These are phyloP conservation scores for Blastobotrys illinoisensis DNA, from an alignment of 1,139 yeast genomes.

Conservation along the genomic window DNA sequence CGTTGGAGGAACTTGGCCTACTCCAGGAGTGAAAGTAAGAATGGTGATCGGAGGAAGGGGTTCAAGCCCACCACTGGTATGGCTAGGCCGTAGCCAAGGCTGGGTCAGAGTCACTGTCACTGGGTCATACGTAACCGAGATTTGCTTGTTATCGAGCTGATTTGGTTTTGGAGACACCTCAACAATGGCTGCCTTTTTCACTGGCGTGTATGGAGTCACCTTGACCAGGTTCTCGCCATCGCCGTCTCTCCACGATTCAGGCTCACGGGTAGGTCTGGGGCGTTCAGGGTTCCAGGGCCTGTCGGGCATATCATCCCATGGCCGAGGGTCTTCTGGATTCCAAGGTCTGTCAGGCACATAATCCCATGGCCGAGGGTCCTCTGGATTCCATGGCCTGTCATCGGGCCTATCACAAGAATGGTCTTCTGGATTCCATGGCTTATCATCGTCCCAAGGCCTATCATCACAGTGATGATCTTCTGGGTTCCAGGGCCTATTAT, in stretches of 20 bases:
- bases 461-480: neutral
- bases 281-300: neutral
- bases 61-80: neutral
- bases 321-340: too few relatives aligned
- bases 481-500: neutral
- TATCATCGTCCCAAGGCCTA: neutral
- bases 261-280: neutral
- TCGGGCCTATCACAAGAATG: too few relatives aligned
- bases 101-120: neutral
- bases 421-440: neutral
- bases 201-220: neutral
- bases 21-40: neutral
- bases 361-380: too few relatives aligned
- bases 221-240: neutral
- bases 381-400: too few relatives aligned
- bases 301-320: neutral
- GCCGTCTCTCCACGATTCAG: neutral
- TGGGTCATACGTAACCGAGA: neutral
- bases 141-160: neutral
- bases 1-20: neutral
- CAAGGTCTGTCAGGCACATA: neutral
- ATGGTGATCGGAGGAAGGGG: neutral
- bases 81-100: neutral
- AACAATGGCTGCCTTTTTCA: neutral
- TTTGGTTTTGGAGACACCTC: neutral